Conservation (phyloP, 2,329 filamentous ascomycete genomes). For the Colletotrichum noveboracense region DNA sequence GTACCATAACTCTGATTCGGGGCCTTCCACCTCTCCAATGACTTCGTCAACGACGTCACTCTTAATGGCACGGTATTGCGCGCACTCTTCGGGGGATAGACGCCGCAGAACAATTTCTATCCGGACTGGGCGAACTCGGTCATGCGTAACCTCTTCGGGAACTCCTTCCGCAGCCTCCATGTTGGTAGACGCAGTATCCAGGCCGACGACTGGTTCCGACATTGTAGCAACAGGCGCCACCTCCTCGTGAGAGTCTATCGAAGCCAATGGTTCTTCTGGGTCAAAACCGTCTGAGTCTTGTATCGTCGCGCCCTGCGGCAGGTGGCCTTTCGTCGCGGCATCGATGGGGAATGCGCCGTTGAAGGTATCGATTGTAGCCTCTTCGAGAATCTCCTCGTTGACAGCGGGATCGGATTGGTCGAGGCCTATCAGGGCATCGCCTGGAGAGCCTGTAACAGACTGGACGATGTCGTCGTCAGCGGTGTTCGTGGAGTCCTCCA, state of each 20-base stretch:
- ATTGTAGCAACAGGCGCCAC: no score
- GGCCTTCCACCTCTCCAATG: conserved; percentile 31
- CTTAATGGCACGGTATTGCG: conserved; percentile 33
- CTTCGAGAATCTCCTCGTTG: not conserved
- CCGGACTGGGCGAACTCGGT: not conserved
- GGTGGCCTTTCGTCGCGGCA: not conserved
- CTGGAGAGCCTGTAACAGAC: not conserved
- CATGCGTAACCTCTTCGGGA: not conserved
- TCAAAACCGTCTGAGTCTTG: not conserved
- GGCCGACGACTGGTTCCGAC: not conserved
- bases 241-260: not conserved
- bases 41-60: conserved; percentile 45
- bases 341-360: not conserved
- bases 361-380: not conserved
- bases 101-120: conserved; percentile 37
- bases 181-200: not conserved
- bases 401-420: not conserved
- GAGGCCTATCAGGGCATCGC: conserved; percentile 15
- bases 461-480: conserved; percentile 20
- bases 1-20: conserved; percentile 33
- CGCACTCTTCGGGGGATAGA: conserved; percentile 28
- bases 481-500: conserved; percentile 21
- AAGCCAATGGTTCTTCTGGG: not conserved
- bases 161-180: not conserved
- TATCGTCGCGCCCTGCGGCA: not conserved